Base-by-base conservation (phyloP, 768 basidiomycete species). In the Candolleomyces eurysporus region DNA sequence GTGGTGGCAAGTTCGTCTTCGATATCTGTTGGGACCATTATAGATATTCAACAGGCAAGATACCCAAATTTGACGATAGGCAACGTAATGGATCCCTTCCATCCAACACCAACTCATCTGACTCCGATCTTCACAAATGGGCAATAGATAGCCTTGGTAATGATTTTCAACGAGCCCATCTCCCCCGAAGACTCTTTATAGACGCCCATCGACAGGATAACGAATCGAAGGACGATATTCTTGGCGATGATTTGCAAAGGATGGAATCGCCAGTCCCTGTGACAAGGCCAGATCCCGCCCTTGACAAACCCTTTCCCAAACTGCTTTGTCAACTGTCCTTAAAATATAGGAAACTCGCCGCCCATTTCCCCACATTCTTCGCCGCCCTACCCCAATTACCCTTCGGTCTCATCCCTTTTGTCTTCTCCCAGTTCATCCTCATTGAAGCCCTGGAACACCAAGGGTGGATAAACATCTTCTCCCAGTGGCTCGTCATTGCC, bases 351-450 rank as follows among this genome's bases (percentile, higher is more conserved):
- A n/a, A n/a, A n/a, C 26, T 26, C 26, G 26, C 26, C 4, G 26
- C 26, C 2, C 26, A 79, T 48, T 92, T 92, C 71, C 94, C 93
- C 0, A 94, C 91, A 1, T 78, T 90, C 63, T 79, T 82, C 69
- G 83, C 83, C 11, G 84, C 86, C 19, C 75, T 88, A 21, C 81
- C 85, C 0, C 83, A 88, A n/a, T 78, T 96, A 0, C 96, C 94
- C 0, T 86, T 94, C 61, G 82, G 85, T 11, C 84, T 97, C 5
- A 77, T 97, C 14, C 93, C 93, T 0, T 98, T 98, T 69, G 92
- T 94, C 0, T 94, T 98, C 69, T 88, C 90, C 0, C 94, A 96
- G 73, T 98, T 98, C 76, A 92, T 98, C 65, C 84, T 98, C 60
- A 92, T 96, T 61, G 90, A 96, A 69, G 91, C 82, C 0, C 82